phyloP scores from a whole-genome alignment of 805 yeast species.

The Cyberlindnera subsufficiens region DNA sequence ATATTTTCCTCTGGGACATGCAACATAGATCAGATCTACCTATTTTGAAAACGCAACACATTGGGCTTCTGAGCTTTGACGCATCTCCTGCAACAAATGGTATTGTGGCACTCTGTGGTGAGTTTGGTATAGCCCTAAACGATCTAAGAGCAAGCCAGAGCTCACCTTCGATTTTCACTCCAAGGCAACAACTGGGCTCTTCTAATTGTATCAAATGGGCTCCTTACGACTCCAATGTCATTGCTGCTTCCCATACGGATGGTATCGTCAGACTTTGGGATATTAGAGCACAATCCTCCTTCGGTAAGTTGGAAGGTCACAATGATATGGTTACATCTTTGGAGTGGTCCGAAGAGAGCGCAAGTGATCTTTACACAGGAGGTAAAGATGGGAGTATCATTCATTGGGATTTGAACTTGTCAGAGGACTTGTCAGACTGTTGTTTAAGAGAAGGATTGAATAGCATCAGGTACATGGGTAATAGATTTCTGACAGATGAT shows the following conservation, averaged over 20 bases:
- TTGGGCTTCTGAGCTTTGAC: slow-evolving; percentile 49
- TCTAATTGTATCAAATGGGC: slow-evolving; percentile 58
- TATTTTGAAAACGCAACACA: slow-evolving; percentile 42
- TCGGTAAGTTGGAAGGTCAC: slow-evolving; percentile 52
- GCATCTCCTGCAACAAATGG: slow-evolving; percentile 41
- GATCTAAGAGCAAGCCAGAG: slow-evolving; percentile 48
- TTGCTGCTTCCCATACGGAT: slow-evolving; percentile 60
- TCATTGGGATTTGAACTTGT: slow-evolving; percentile 54
- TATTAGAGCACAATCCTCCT: slow-evolving; percentile 50
- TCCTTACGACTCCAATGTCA: slow-evolving; percentile 47
- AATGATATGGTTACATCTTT: slow-evolving; percentile 46
- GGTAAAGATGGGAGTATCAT: slow-evolving; percentile 59
- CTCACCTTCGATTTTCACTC: slow-evolving; percentile 36
- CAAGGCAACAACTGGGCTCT: slow-evolving; percentile 27
- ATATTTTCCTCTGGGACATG: slow-evolving; percentile 73
- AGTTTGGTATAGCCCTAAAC: slow-evolving; percentile 66
- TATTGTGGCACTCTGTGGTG: slow-evolving; percentile 58
- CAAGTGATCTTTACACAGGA: slow-evolving; percentile 53
- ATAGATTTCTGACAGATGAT: slow-evolving; percentile 23
- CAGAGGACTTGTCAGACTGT: slow-evolving; percentile 31
- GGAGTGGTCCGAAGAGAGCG: slow-evolving; percentile 50
- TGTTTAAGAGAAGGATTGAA: slow-evolving; percentile 41
- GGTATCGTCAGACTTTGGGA: slow-evolving; percentile 69
- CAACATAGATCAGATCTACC: slow-evolving; percentile 55
- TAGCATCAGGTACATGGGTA: slow-evolving; percentile 29